phyloP scores from a whole-genome alignment of 192 early-diverging fungal species.

The Umbelopsis isabellina region DNA sequence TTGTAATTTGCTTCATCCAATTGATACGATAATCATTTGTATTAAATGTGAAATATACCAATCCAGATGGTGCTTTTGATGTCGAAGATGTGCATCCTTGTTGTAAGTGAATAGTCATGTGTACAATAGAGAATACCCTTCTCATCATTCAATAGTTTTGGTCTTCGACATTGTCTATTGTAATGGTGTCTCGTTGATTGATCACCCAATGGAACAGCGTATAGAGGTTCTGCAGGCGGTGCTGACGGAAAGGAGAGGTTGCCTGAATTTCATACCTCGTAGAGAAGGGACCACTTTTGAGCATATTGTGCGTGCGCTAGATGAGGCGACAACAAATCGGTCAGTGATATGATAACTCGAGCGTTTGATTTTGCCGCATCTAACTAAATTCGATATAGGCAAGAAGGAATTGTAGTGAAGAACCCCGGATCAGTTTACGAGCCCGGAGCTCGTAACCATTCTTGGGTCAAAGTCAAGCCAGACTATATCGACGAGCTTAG shows the following conservation, averaged over 20 bases:
- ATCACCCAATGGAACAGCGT: constrained; percentile 60
- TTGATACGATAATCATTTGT: background rate
- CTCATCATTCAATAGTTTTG: constrained; percentile 51
- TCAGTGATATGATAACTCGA: constrained; percentile 11
- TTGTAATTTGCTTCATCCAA: background rate
- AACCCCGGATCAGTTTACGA: constrained; percentile 63
- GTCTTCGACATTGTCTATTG: constrained; percentile 77
- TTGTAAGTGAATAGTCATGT: constrained; percentile 45
- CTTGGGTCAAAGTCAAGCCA: constrained; percentile 82
- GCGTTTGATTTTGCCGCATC: background rate
- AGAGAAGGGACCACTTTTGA: constrained; percentile 51
- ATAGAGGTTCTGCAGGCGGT: constrained; percentile 51
- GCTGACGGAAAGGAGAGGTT: constrained; percentile 53
- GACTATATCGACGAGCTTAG: constrained; percentile 73
- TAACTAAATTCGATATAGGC: constrained; percentile 26
- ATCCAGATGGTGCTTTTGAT: constrained; percentile 43
- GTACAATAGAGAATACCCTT: background rate
- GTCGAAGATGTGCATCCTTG: constrained; percentile 45
- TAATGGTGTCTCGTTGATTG: constrained; percentile 65
- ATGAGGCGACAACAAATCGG: constrained; percentile 62
- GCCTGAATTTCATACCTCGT: constrained; percentile 61
- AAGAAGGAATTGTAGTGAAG: constrained; percentile 73
- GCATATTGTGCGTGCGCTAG: constrained; percentile 64
- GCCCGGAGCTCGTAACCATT: constrained; percentile 49
- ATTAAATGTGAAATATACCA: background rate